Percentiles rank a stretch among this genome's conserved stretches.
These are phyloP conservation scores for Tuber microsphaerosporum DNA, from an alignment of 495 filamentous ascomycete species.

Conservation along the genomic window DNA sequence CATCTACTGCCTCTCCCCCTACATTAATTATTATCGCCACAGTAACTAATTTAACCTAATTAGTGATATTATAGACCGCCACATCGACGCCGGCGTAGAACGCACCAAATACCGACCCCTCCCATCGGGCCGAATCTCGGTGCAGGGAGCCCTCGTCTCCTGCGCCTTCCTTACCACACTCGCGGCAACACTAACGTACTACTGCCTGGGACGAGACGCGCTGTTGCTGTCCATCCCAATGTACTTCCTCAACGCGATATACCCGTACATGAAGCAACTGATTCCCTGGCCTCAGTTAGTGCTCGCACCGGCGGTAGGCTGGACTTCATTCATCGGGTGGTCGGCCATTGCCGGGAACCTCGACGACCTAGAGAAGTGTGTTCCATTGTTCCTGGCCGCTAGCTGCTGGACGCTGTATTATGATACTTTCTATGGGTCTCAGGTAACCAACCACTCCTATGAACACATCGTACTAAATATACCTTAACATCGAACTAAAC, in stretches of 20 bases:
- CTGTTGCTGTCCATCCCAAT: slow-evolving; percentile 2
- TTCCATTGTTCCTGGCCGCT: not conserved
- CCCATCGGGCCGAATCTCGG: slow-evolving; percentile 9
- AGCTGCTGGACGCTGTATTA: slow-evolving; percentile 6
- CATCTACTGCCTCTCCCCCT: not conserved
- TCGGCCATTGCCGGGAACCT: slow-evolving; percentile 7
- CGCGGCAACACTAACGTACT: not conserved
- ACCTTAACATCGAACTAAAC: not conserved
- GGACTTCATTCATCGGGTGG: slow-evolving; percentile 15
- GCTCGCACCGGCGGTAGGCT: slow-evolving; percentile 16
- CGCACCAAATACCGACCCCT: slow-evolving; percentile 8
- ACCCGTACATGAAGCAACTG: slow-evolving; percentile 1
- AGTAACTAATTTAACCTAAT: not conserved
- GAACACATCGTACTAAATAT: not conserved
- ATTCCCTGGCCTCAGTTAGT: slow-evolving; percentile 11
- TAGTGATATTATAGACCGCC: slow-evolving; percentile 5
- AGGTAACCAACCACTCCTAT: not conserved
- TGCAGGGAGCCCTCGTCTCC: not conserved
- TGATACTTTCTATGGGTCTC: slow-evolving; percentile 8
- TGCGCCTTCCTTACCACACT: not conserved
- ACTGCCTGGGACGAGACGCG: not conserved
- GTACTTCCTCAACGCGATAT: slow-evolving; percentile 2
- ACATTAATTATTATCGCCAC: not conserved
- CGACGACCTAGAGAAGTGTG: not conserved
- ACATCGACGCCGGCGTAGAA: slow-evolving; percentile 1